These are phyloP conservation scores for Diaporthe amygdali DNA, from an alignment of 2,329 filamentous ascomycete genomes.

Conservation along the genomic window DNA sequence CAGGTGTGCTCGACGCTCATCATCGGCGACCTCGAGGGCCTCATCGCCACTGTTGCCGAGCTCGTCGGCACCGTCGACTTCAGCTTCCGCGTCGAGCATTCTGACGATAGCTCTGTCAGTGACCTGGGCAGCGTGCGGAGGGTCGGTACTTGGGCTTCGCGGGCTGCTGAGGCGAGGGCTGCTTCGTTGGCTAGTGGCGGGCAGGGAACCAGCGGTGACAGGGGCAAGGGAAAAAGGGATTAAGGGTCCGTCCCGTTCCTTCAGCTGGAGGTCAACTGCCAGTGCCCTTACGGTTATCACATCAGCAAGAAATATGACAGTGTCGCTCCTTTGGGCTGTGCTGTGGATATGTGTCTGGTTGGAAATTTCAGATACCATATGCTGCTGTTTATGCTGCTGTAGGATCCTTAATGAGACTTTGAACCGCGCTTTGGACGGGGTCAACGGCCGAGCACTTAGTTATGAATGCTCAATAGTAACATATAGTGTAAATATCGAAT, in stretches of 20 bases:
- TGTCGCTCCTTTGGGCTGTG: not conserved
- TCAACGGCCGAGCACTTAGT: not conserved
- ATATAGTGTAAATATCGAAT: not conserved
- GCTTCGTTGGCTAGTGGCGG: not conserved
- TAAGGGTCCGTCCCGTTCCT: not conserved
- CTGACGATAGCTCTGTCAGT: constrained; percentile 15
- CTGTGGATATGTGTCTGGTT: not conserved
- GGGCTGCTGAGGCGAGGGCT: constrained; percentile 10
- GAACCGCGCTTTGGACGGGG: too few relatives aligned
- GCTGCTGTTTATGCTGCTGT: not conserved
- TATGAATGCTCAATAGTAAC: not conserved
- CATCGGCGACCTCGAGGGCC: constrained; percentile 68
- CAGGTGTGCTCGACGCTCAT: constrained; percentile 75
- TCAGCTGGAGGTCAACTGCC: not conserved
- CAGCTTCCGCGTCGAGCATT: constrained; percentile 59
- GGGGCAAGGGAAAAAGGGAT: constrained; percentile 20
- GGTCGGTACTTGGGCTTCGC: constrained; percentile 20
- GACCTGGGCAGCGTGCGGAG: constrained; percentile 16
- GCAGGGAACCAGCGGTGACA: too few relatives aligned
- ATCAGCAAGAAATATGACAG: not conserved
- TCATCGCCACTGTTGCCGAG: constrained; percentile 66
- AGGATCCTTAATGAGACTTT: not conserved
- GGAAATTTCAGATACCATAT: not conserved
- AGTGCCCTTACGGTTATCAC: not conserved
- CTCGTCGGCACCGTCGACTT: constrained; percentile 80